Base-by-base conservation (phyloP, 2,329 filamentous ascomycete species). In the Aspergillus hortae region DNA sequence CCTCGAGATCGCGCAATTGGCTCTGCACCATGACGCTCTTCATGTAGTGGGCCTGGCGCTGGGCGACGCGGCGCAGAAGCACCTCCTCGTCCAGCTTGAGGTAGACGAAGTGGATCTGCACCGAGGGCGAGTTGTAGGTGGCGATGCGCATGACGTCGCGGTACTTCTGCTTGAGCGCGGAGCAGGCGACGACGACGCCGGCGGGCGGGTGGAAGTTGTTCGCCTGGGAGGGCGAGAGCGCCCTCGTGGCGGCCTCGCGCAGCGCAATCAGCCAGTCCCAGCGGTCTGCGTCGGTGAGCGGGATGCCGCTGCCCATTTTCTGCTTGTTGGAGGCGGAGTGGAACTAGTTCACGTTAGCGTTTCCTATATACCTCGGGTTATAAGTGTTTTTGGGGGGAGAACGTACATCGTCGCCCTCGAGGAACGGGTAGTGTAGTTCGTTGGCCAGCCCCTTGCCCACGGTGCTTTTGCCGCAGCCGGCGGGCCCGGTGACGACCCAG, bases 131-230 rank as follows among this genome's bases (percentile, higher is more conserved):
- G 70, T 87, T 88, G 75, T 92, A 91, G 14, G 85, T 85, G 6
- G 89, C 89, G 7, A 92, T 85, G 30, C 89, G 84, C 68, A 94
- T 90, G 56, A 92, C 89, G 64, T 99, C 94, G 62, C 94, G 87
- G 78, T 99, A 99, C 75, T 95, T 96, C 70, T 89, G 89, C 80
- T 97, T 97, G 49, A 99, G 81, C 1, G 92, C 94, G 11, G 90
- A 96, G 80, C 94, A 99, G 48, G 94, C 96, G 55, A 99, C 82
- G 46, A 99, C 89, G n/a, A 96, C 94, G 45, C 90, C 87, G 27
- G 80, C 74, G 15, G 82, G 79, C 35, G 85, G 84, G 41, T 67
- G 56, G 45, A 71, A 72, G 50, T 77, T 74, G 54, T 67, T 68
- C 3, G 55, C 40, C 27, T 64, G 58, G 12, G 64, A 65, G 6